Conservation (phyloP, 2,329 filamentous ascomycete genomes). For the Podosphaera xanthii region DNA sequence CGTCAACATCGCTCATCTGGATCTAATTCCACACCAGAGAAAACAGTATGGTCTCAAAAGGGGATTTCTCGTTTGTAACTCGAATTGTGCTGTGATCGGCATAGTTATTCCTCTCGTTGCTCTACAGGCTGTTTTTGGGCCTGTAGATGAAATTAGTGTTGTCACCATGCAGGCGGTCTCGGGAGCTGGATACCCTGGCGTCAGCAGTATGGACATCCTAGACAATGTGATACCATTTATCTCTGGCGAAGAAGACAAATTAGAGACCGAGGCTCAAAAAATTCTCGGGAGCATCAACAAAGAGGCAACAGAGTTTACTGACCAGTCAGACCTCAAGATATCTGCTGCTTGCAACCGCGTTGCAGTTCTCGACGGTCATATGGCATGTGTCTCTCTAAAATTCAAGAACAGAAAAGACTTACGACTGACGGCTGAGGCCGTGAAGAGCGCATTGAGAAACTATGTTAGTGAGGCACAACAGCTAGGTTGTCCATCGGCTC, state of each 20-base stretch:
- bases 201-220: conserved; percentile 83
- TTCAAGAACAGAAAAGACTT: conserved; percentile 46
- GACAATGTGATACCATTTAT: conserved; percentile 95
- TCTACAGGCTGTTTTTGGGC: conserved; percentile 65
- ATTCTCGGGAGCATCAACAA: conserved; percentile 60
- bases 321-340: conserved; percentile 52
- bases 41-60: conserved; percentile 48
- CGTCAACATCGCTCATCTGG: conserved; percentile 73
- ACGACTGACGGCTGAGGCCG: conserved; percentile 49
- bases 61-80: conserved; percentile 93
- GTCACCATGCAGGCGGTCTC: conserved; percentile 92
- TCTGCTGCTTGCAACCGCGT: conserved; percentile 84
- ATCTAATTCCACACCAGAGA: conserved; percentile 75
- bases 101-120: conserved; percentile 88
- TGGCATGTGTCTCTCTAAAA: conserved; percentile 70
- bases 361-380: conserved; percentile 86
- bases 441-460: conserved; percentile 54
- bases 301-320: conserved; percentile 49
- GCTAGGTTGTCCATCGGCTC: conserved; percentile 72
- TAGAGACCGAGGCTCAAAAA: conserved; percentile 86
- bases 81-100: conserved; percentile 92
- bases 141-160: conserved; percentile 51
- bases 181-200: conserved; percentile 74
- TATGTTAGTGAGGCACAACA: conserved; percentile 67
- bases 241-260: conserved; percentile 82